Conservation (phyloP, 108 stramenopile species). For the Nitzschia inconspicua region DNA sequence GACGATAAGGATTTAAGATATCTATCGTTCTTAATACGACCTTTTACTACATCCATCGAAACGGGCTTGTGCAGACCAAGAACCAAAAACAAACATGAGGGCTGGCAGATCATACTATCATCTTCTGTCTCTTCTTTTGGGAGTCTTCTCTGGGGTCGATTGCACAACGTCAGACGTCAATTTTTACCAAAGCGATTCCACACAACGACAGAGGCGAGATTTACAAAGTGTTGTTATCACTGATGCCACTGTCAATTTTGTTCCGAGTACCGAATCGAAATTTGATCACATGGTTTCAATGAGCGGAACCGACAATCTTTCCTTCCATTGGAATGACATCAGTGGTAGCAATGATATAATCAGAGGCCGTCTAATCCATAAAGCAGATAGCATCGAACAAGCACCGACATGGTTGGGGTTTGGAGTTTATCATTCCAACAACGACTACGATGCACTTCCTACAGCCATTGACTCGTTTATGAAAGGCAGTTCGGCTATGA, state of each 20-base stretch:
- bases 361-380: constrained; percentile 17
- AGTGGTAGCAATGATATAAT: constrained; percentile 8
- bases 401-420: constrained; percentile 26
- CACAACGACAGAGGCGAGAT: too few relatives aligned
- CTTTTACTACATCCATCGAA: too few relatives aligned
- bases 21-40: too few relatives aligned
- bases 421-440: constrained; percentile 17
- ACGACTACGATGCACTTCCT: constrained; percentile 1
- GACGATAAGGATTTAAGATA: too few relatives aligned
- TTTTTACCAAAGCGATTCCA: too few relatives aligned
- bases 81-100: too few relatives aligned
- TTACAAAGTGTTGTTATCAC: background rate
- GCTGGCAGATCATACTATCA: too few relatives aligned
- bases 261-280: constrained; percentile 6
- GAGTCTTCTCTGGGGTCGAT: too few relatives aligned
- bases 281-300: constrained; percentile 18
- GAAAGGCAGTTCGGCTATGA: constrained; percentile 19
- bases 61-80: too few relatives aligned
- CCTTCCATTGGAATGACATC: constrained; percentile 30
- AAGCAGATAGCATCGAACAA: constrained; percentile 11
- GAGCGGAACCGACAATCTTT: constrained; percentile 16
- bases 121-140: too few relatives aligned
- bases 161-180: too few relatives aligned
- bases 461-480: constrained; percentile 2
- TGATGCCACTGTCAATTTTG: constrained; percentile 20